Base-by-base conservation (phyloP, 2,329 filamentous ascomycete species). In the Venturia pyrina region DNA sequence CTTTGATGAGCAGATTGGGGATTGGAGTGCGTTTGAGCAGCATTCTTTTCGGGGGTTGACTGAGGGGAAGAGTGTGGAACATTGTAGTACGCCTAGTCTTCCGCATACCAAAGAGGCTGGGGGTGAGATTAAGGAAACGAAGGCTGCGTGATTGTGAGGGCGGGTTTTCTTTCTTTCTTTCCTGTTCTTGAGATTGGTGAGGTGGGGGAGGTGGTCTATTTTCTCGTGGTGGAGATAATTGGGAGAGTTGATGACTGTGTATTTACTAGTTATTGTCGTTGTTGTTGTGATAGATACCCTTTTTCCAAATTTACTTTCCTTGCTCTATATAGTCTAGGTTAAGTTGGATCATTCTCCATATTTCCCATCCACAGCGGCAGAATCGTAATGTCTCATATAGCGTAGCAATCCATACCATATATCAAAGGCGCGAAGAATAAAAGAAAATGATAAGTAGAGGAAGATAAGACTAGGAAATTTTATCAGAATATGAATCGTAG, bases 1-100 rank as follows among this genome's bases (percentile, higher is more conserved):
- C 73, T 77, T 81, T 53, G 82, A 84, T 60, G 83, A 85, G 75
- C 79, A 83, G 73, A 83, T 85, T 71, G 81, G 81, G 17, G 81
- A 82, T 66, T 82, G 80, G 77, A 78, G 72, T 41, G 73, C 80
- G 62, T 67, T 73, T 28, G 71, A 75, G 66, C 68, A 69, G 68
- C 32, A 64, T 41, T 40, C 53, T 0, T 13, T 59, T 24, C 15
- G 5, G n/a, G 53, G 32, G 28, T 59, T 19, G n/a, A 59, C 53
- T 1, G 53, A 59, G 32, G 53, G 32, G 28, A 59, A 37, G 32
- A 59, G 53, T 21, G 17, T n/a, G 28, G 28, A 19, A n/a, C 53
- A 34, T 59, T 40, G 53, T 21, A 37, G 3, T 37, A 32, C 53
- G 53, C 32, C 53, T 37, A 59, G 53, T 13, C 40, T 59, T n/a